Conservation (phyloP, 169 alveolate genomes). For the Plasmodium gaboni region DNA sequence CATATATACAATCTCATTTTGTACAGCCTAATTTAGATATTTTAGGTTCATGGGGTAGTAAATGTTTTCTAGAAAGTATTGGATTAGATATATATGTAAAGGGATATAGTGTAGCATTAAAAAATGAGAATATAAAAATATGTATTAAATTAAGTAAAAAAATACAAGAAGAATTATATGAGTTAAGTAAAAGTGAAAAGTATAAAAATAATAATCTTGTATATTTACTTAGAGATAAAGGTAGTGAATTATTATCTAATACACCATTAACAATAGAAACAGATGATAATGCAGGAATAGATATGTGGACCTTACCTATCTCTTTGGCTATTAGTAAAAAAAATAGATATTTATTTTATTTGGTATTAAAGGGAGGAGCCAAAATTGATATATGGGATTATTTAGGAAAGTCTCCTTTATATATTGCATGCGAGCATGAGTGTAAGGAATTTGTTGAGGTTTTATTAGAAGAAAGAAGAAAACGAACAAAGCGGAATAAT, state of each 20-base stretch:
- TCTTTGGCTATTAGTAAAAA: constrained; percentile 87
- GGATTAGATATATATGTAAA: constrained; percentile 80
- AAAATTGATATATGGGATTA: constrained; percentile 89
- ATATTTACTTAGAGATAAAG: constrained; percentile 82
- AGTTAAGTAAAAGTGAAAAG: constrained; percentile 79
- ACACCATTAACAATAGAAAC: constrained; percentile 88
- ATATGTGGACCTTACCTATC: constrained; percentile 90
- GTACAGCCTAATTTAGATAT: constrained; percentile 80
- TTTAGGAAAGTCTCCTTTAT: constrained; percentile 89
- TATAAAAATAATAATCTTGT: constrained; percentile 81
- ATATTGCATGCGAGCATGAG: constrained; percentile 88
- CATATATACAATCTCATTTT: constrained; percentile 76
- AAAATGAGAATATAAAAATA: constrained; percentile 78
- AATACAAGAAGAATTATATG: constrained; percentile 80
- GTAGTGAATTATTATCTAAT: constrained; percentile 89
- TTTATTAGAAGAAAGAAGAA: constrained; percentile 80
- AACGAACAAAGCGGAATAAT: constrained; percentile 77
- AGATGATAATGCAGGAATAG: constrained; percentile 85
- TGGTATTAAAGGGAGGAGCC: constrained; percentile 90
- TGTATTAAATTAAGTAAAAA: constrained; percentile 82
- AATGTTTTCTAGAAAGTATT: constrained; percentile 81
- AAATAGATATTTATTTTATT: constrained; percentile 84
- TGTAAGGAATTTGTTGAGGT: constrained; percentile 84
- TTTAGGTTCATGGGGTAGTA: constrained; percentile 87
- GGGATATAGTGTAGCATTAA: constrained; percentile 83